phyloP scores from a whole-genome alignment of 2,329 filamentous ascomycete species.

The Calonectria pseudoturangicola region DNA sequence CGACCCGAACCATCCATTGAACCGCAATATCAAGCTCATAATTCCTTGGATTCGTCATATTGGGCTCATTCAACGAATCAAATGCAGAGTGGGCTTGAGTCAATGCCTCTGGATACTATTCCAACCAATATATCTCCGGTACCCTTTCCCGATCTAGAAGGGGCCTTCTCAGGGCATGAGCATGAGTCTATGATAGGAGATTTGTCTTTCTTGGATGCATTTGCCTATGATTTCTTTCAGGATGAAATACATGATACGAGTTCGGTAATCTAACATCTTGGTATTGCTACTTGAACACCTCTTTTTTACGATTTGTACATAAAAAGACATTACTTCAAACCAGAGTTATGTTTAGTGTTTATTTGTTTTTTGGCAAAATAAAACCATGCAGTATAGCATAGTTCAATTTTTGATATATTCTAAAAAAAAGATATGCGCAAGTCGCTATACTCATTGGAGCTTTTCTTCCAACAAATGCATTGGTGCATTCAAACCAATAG shows the following conservation, averaged over 20 bases:
- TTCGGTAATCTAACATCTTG: neutral
- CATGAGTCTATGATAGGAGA: neutral
- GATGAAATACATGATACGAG: neutral
- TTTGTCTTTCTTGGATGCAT: slow-evolving; percentile 14
- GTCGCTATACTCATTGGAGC: too few species aligned
- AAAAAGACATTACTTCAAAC: too few species aligned
- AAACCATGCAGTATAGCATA: too few species aligned
- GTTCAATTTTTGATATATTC: too few species aligned
- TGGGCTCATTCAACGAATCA: neutral
- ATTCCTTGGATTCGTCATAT: neutral
- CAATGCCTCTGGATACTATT: neutral
- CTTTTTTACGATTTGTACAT: too few species aligned
- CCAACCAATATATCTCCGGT: neutral
- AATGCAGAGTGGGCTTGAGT: neutral
- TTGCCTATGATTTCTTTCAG: slow-evolving; percentile 1
- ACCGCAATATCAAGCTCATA: neutral
- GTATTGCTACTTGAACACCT: too few species aligned
- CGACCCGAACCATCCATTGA: neutral
- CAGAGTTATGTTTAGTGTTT: too few species aligned
- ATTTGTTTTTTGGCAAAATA: too few species aligned
- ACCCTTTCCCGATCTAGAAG: neutral
- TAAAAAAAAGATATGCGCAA: too few species aligned
- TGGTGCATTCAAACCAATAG: too few species aligned
- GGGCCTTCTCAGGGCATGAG: neutral
- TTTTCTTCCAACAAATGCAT: too few species aligned